These are phyloP conservation scores for Tulasnella sp. DNA, from an alignment of 768 basidiomycete species.

Conservation along the genomic window DNA sequence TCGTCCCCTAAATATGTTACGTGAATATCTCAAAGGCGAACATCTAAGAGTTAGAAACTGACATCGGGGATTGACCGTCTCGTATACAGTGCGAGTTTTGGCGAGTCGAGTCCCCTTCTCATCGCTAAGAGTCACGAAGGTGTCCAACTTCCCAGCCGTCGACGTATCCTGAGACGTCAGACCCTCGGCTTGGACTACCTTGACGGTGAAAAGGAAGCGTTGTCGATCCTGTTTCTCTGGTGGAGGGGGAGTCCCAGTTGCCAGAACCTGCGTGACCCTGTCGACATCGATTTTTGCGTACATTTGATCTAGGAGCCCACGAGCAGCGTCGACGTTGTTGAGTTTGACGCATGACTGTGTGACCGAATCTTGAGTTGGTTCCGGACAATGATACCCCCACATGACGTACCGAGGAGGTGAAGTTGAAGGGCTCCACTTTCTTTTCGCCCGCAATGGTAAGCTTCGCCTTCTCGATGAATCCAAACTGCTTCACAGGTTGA, in stretches of 20 bases:
- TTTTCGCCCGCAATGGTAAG: constrained; percentile 75
- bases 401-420: constrained; percentile 51
- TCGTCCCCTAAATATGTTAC: constrained; percentile 69
- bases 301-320: constrained; percentile 84
- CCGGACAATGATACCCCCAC: no score
- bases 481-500: constrained; percentile 68
- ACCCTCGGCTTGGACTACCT: constrained; percentile 84
- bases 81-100: constrained; percentile 94
- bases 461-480: constrained; percentile 79
- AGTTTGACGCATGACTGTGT: constrained; percentile 84
- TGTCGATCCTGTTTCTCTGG: constrained; percentile 57
- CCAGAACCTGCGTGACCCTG: constrained; percentile 57
- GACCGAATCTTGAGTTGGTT: background rate
- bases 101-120: constrained; percentile 80
- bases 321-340: constrained; percentile 91
- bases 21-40: no score
- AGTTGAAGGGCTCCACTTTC: constrained; percentile 91
- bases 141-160: constrained; percentile 73
- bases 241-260: constrained; percentile 49
- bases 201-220: constrained; percentile 83
- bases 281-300: constrained; percentile 88
- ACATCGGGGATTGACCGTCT: constrained; percentile 84
- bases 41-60: constrained; percentile 31
- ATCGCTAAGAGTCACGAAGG: constrained; percentile 90
- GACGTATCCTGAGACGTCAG: constrained; percentile 66